phyloP scores from a whole-genome alignment of 2,329 filamentous ascomycete genomes.

The Xylogone sp. region DNA sequence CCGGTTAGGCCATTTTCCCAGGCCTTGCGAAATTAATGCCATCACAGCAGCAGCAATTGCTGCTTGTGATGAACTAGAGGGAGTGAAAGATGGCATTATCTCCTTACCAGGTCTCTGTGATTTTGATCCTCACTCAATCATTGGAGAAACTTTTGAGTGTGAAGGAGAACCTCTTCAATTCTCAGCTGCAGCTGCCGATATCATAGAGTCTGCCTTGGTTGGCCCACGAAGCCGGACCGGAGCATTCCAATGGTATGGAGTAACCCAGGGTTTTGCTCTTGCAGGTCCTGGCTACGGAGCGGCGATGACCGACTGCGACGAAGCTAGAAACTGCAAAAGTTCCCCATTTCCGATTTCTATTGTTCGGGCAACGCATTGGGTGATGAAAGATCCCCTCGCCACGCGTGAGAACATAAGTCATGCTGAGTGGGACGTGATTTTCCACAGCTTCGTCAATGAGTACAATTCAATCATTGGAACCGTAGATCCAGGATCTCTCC shows the following conservation, averaged over 20 bases:
- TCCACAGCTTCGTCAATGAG: too few relatives aligned
- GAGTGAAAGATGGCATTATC: conserved; percentile 7
- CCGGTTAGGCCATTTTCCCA: conserved; percentile 2
- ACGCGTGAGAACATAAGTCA: too few relatives aligned
- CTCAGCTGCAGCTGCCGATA: neutral
- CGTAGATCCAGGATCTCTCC: too few relatives aligned
- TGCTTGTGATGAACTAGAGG: conserved; percentile 6
- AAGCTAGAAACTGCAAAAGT: too few relatives aligned
- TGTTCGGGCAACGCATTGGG: too few relatives aligned
- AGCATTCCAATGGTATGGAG: neutral
- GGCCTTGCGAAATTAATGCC: conserved; percentile 4
- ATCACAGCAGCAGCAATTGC: conserved; percentile 3
- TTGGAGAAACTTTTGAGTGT: neutral
- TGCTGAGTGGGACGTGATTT: too few relatives aligned
- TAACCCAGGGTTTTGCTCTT: neutral
- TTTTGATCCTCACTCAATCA: neutral
- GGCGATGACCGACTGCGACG: too few relatives aligned
- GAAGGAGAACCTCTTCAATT: neutral
- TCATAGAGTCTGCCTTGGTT: neutral
- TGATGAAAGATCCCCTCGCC: too few relatives aligned
- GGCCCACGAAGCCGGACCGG: neutral
- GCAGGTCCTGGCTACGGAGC: neutral
- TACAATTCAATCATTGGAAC: too few relatives aligned
- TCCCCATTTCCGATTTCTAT: too few relatives aligned
- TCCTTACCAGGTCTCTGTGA: neutral